These are phyloP conservation scores for Penicillium pancosmium DNA, from an alignment of 495 filamentous ascomycete species.

Conservation along the genomic window DNA sequence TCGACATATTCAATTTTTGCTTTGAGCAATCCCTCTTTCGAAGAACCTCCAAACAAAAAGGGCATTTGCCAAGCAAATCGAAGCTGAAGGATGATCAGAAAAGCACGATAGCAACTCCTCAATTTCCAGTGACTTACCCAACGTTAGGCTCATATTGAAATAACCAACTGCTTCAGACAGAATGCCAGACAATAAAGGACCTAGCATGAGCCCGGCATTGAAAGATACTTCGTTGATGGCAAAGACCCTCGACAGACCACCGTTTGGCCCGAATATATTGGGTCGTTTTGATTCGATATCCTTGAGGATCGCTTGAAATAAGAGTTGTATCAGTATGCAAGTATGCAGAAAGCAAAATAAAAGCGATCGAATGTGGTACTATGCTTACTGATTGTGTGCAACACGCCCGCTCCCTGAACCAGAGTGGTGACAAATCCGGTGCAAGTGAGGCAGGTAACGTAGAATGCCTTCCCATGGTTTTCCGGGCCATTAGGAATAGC, in stretches of 20 bases:
- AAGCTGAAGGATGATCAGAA: background rate
- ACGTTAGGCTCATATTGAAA: slow-evolving; percentile 19
- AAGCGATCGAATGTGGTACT: background rate
- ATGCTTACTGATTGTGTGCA: slow-evolving; percentile 7
- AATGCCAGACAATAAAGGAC: slow-evolving; percentile 29
- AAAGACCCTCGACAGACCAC: slow-evolving; percentile 12
- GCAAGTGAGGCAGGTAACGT: background rate
- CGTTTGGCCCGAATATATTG: background rate
- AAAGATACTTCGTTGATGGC: slow-evolving; percentile 28
- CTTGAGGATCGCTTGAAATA: background rate
- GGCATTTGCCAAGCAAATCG: background rate
- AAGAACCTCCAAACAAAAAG: background rate
- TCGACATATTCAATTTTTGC: background rate
- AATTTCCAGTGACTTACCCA: slow-evolving; percentile 14
- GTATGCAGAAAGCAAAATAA: background rate
- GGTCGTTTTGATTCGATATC: background rate
- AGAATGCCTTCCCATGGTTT: background rate
- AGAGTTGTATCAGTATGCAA: background rate
- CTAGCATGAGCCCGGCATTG: slow-evolving; percentile 28
- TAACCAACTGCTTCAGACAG: slow-evolving; percentile 32
- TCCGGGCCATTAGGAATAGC: slow-evolving; percentile 20
- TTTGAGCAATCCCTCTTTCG: slow-evolving; percentile 1
- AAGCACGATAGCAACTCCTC: background rate
- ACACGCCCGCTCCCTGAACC: background rate
- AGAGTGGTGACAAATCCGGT: background rate